Base-by-base conservation (phyloP, 805 yeast species). In the Cyberlindnera nakhonratchasimensis region DNA sequence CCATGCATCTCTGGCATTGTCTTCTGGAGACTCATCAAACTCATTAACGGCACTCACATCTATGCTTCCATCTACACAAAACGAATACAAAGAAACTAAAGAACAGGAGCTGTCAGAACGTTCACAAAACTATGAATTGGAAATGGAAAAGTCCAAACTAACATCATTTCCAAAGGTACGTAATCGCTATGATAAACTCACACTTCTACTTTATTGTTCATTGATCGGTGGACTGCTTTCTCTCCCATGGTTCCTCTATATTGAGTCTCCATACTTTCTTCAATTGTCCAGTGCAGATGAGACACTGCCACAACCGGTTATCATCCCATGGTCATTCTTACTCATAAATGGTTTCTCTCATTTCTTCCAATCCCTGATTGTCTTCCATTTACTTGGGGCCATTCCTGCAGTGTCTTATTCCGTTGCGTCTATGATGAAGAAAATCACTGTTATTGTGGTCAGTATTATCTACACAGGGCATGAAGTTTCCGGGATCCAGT, bases 341-440 rank as follows among this genome's bases (percentile, higher is more conserved):
- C 46, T 80, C 13, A 52, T 82, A 4, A 85, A 86, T 59, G 93
- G 96, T 4, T 53, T 82, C 13, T 78, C 86, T 13, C 95, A 87
- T 63, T 89, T 86, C 52, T 58, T 77, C 29, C 96, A 89, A 64
- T 82, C 90, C 30, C 66, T 88, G 59, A 70, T 89, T 29, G 88
- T 95, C 13, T 86, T 86, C 62, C 87, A 85, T 64, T 69, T 89
- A 24, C 65, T 89, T 34, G 93, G 95, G 17, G 75, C 82, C 57
- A 73, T 89, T 6, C 85, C 95, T 3, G 86, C 96, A 0, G 80
- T 89, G 11, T 78, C 93, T 3, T 89, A 87, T 63, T 84, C 95
- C 2, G 81, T 89, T 43, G 96, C 96, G 3, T 80, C 86, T 32
- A 75, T 89, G 76, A 75, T 89, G 77, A 89, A 89, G 65, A 78